A percentile compares a stretch with the other conserved stretches of the same genome.
These are phyloP conservation scores for Metschnikowia proteae DNA, from an alignment of 805 yeast species.

Conservation along the genomic window DNA sequence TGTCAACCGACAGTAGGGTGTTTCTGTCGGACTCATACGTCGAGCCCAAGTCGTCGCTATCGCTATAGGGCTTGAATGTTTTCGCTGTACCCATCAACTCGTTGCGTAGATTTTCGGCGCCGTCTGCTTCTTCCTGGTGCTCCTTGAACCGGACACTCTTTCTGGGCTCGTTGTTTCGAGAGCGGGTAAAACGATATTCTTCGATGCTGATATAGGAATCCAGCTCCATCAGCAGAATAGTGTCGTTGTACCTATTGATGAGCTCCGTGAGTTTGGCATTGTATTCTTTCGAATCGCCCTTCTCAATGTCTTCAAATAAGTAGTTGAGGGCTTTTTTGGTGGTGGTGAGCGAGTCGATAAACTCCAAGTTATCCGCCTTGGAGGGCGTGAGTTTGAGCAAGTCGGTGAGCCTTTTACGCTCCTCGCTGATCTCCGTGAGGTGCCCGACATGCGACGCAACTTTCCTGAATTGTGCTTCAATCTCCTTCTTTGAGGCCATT, in stretches of 20 bases:
- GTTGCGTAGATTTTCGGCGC: constrained; percentile 21
- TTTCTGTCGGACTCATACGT: constrained; percentile 19
- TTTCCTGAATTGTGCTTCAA: constrained; percentile 20
- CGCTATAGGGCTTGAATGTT: constrained; percentile 34
- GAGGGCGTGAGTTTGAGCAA: constrained; percentile 36
- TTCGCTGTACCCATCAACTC: constrained; percentile 34
- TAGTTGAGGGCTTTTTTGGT: constrained; percentile 26
- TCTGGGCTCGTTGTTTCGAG: constrained; percentile 9
- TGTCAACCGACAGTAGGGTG: constrained; percentile 24
- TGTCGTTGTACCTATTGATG: constrained; percentile 17
- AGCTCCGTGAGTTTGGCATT: constrained; percentile 3
- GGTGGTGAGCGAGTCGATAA: constrained; percentile 28
- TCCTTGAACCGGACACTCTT: constrained; percentile 37
- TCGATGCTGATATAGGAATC: constrained; percentile 30
- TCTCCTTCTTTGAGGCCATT: constrained; percentile 18
- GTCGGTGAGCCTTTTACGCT: constrained; percentile 27
- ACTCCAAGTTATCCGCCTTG: constrained; percentile 35
- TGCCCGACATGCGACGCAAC: constrained; percentile 23
- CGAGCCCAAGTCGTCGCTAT: constrained; percentile 12
- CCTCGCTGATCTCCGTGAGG: constrained; percentile 30
- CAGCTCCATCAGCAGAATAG: constrained; percentile 16
- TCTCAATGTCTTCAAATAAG: constrained; percentile 27
- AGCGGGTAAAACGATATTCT: constrained; percentile 26
- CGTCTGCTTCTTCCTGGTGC: constrained; percentile 19
- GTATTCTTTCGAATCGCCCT: constrained; percentile 4